Conservation (phyloP, 495 filamentous ascomycete genomes). For the Lasiosphaeria miniovina region DNA sequence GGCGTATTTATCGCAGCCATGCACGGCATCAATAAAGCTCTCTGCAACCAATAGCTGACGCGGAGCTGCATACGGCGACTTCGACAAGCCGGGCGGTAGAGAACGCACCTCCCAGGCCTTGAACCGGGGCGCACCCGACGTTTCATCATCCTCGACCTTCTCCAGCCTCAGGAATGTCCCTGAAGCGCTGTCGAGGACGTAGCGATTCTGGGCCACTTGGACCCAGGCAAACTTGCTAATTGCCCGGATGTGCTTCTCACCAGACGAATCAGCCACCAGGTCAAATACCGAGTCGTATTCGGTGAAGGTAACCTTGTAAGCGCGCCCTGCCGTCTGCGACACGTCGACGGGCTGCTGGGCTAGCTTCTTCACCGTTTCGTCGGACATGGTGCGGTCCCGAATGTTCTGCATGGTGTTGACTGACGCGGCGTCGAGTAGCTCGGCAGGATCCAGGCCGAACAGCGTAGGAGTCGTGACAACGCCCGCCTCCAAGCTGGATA, state of each 20-base stretch:
- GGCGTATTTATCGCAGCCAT: constrained; percentile 80
- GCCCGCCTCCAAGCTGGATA: constrained; percentile 73
- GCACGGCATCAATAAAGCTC: constrained; percentile 69
- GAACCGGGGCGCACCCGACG: constrained; percentile 19
- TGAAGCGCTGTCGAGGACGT: constrained; percentile 56
- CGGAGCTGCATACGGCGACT: constrained; percentile 62
- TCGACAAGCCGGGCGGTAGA: constrained; percentile 35
- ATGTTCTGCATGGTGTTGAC: constrained; percentile 55
- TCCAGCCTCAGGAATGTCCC: constrained; percentile 66
- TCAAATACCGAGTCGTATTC: constrained; percentile 89
- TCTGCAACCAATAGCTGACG: constrained; percentile 57
- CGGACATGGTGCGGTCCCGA: constrained; percentile 34
- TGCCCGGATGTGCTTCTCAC: constrained; percentile 71
- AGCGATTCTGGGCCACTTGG: constrained; percentile 58
- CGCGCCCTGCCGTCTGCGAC: constrained; percentile 14
- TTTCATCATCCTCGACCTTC: constrained; percentile 27
- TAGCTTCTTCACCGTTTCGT: constrained; percentile 23
- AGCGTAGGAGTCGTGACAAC: constrained; percentile 88
- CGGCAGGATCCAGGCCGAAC: constrained; percentile 87
- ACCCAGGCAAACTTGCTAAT: constrained; percentile 81
- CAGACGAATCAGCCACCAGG: constrained; percentile 75
- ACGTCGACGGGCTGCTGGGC: neutral
- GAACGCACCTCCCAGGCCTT: constrained; percentile 38
- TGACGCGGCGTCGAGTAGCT: constrained; percentile 63
- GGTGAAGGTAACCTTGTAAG: constrained; percentile 62